Base-by-base conservation (phyloP, 352 stramenopile species). In the Vaucheria bursata region DNA sequence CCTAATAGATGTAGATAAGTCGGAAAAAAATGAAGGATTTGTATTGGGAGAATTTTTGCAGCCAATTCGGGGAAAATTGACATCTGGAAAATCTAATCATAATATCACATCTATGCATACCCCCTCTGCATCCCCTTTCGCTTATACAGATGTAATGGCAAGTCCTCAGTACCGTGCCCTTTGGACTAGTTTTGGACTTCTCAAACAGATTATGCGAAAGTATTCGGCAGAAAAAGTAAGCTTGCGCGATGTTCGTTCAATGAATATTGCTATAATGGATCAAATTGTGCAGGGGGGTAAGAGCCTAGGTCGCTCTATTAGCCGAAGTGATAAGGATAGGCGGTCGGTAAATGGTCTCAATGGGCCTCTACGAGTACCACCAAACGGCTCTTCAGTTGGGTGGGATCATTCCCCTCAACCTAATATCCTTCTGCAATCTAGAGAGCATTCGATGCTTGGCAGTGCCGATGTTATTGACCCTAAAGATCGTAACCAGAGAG, bases 181-280 rank as follows among this genome's bases (percentile, higher is more conserved):
- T 65, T 82, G 77, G 77, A 76, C 35, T 12, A 75, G 71, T 50
- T 82, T 82, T 64, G 79, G 77, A 50, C 71, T 73, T 36, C 77
- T 82, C 49, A 82, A 82, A 64, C 69, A 52, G 29, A 37, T 45
- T 6, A 33, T 35, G 25, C 34, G 73, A 65, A 82, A 74, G 38
- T 82, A 82, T 71, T 64, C 39, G 25, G 69, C 53, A 45, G 77
- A 71, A 6, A 33, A 38, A 45, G 36, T 82, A 29, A 82, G 39
- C 37, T 67, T 82, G 37, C 71, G 73, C 49, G 77, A 82, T 31
- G 52, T 82, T 34, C 73, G 71, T 37, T 67, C 52, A 32, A 78
- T 74, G 18, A 82, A 82, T 32, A 25, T 82, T 8, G 36, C 69
- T 36, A 64, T 74, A n/a, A 75, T 82, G 77, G 70, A 82, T 50